phyloP scores from a whole-genome alignment of 1,284 basidiomycete species.

The Abortiporus biennis region DNA sequence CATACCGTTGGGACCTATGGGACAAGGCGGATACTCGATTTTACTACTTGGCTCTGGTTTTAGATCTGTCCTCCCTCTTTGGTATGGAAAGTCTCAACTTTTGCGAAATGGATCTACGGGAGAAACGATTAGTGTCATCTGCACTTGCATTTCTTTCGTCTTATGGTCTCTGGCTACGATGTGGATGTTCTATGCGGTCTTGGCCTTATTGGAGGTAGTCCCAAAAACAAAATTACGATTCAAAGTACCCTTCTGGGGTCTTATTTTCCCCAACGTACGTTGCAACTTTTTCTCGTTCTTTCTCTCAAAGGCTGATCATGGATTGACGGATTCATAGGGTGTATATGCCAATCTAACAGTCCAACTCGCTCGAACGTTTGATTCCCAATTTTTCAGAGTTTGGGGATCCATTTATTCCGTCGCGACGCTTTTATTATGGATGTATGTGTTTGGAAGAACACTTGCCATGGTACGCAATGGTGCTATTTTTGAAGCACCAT shows the following conservation, averaged over 20 bases:
- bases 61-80: constrained; percentile 32
- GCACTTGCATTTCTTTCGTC: constrained; percentile 31
- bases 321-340: constrained; percentile 17
- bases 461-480: constrained; percentile 29
- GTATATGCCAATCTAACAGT: constrained; percentile 41
- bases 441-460: constrained; percentile 32
- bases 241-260: constrained; percentile 40
- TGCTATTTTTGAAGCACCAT: constrained; percentile 39
- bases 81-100: constrained; percentile 20
- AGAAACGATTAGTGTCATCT: constrained; percentile 30
- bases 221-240: constrained; percentile 28
- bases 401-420: constrained; percentile 20
- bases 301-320: neutral
- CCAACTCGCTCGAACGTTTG: constrained; percentile 34
- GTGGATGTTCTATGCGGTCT: constrained; percentile 35
- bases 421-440: constrained; percentile 32
- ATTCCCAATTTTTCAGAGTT: constrained; percentile 27
- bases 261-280: constrained; percentile 41
- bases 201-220: constrained; percentile 28
- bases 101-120: constrained; percentile 22
- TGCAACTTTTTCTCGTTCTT: neutral
- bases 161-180: constrained; percentile 41
- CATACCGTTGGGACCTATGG: constrained; percentile 25
- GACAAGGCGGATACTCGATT: constrained; percentile 52
- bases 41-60: constrained; percentile 43